Conservation (phyloP, 805 yeast species). For the Ogataea henricii region DNA sequence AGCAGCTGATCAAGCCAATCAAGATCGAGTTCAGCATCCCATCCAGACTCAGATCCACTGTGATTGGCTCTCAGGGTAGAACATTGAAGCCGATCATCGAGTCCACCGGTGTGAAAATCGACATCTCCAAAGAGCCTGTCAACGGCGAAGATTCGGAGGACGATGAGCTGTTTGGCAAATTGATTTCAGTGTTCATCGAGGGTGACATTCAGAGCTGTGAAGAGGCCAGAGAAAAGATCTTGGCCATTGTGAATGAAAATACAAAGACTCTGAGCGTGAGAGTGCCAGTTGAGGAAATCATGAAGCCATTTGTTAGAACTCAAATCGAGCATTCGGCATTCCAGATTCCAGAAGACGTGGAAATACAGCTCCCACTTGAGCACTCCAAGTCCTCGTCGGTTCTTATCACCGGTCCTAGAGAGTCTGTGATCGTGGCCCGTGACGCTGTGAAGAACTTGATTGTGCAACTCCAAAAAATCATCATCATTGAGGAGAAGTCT, state of each 20-base stretch:
- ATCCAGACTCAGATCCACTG: slow-evolving; percentile 68
- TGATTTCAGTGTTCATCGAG: slow-evolving; percentile 63
- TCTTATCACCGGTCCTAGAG: slow-evolving; percentile 70
- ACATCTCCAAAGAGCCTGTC: slow-evolving; percentile 49
- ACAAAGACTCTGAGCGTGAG: slow-evolving; percentile 58
- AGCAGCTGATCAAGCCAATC: slow-evolving; percentile 76
- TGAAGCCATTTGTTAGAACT: slow-evolving; percentile 48
- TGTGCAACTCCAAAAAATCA: slow-evolving; percentile 43
- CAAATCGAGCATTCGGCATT: slow-evolving; percentile 31
- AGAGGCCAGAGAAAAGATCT: slow-evolving; percentile 68
- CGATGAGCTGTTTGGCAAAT: slow-evolving; percentile 60
- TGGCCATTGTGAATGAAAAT: slow-evolving; percentile 73
- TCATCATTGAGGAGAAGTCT: slow-evolving; percentile 55
- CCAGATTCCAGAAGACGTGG: slow-evolving; percentile 32
- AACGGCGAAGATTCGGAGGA: slow-evolving; percentile 33
- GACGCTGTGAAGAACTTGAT: slow-evolving; percentile 49
- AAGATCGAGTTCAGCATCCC: slow-evolving; percentile 66
- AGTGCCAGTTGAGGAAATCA: slow-evolving; percentile 44
- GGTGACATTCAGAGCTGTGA: slow-evolving; percentile 87
- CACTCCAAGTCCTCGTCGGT: slow-evolving; percentile 45
- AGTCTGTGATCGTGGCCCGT: slow-evolving; percentile 57
- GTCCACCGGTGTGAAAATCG: slow-evolving; percentile 66
- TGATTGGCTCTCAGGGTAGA: slow-evolving; percentile 87
- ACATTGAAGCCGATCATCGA: slow-evolving; percentile 77
- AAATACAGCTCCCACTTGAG: slow-evolving; percentile 30